Percentiles rank a stretch among this genome's conserved stretches.
Conservation (phyloP, 2,329 filamentous ascomycete species). For the Fonsecaea multimorphosa region DNA sequence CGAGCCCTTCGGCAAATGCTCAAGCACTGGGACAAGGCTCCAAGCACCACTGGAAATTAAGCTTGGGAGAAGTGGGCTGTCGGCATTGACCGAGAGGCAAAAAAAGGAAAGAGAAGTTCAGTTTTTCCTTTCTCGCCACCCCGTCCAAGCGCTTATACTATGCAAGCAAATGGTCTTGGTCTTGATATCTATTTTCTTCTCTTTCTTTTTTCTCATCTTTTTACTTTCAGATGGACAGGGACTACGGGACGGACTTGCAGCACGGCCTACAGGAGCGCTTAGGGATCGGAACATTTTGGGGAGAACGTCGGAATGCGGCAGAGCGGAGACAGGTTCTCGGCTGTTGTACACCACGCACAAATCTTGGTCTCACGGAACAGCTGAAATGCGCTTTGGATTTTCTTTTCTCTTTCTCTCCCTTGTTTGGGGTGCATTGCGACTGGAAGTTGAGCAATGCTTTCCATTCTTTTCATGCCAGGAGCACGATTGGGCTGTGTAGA, state of each 20-base stretch:
- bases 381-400: not conserved
- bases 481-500: not conserved
- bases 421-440: conserved; percentile 7
- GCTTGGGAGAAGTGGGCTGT: not conserved
- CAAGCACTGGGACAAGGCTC: conserved; percentile 69
- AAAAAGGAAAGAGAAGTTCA: conserved; percentile 16
- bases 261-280: not conserved
- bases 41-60: conserved; percentile 51
- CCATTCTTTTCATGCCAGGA: conserved; percentile 9
- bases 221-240: not conserved
- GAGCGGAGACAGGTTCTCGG: conserved; percentile 21
- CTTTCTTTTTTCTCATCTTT: not conserved
- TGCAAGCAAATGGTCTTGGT: conserved; percentile 3
- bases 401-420: too few species aligned
- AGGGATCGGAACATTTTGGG: not conserved
- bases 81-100: conserved; percentile 20
- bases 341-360: conserved; percentile 2
- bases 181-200: not conserved
- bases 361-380: not conserved
- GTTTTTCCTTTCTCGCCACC: conserved; percentile 6
- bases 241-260: conserved; percentile 7
- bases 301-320: not conserved
- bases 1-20: conserved; percentile 70
- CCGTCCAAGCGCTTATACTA: not conserved
- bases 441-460: conserved; percentile 7